Conservation (phyloP, 805 yeast species). For the Wickerhamiella siamensis region DNA sequence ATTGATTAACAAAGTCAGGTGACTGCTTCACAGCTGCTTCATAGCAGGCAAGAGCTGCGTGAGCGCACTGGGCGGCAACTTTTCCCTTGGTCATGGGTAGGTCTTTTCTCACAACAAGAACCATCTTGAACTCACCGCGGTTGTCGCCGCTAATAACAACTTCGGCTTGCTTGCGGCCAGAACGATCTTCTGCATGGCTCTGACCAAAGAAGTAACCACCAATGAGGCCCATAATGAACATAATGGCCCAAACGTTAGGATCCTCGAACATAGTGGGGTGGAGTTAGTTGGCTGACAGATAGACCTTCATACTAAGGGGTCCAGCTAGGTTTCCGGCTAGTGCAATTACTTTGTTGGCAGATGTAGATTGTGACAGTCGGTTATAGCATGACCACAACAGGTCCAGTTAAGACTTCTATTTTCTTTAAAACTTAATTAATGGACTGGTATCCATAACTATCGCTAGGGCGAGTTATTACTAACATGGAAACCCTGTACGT, state of each 20-base stretch:
- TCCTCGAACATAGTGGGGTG: no score
- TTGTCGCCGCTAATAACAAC: background rate
- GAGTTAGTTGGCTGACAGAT: no score
- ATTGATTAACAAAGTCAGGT: conserved; percentile 49
- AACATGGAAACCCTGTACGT: conserved; percentile 35
- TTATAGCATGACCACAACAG: no score
- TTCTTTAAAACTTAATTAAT: no score
- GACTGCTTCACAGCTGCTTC: conserved; percentile 42
- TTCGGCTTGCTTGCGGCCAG: background rate
- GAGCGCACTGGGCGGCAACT: conserved; percentile 94
- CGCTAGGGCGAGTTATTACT: conserved; percentile 9
- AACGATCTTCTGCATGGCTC: background rate
- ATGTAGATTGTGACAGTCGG: no score
- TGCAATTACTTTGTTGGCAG: no score
- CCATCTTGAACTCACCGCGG: conserved; percentile 36
- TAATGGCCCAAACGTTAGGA: background rate
- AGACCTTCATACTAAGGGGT: no score
- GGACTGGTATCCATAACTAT: no score
- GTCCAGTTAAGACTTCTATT: no score
- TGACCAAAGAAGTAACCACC: background rate
- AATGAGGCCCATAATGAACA: background rate
- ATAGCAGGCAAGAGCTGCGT: conserved; percentile 89
- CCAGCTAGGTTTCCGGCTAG: no score
- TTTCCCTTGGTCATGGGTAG: conserved; percentile 89
- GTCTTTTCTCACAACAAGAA: conserved; percentile 75